Percentiles rank a stretch among this genome's conserved stretches.
Conservation (phyloP, 2,329 filamentous ascomycete genomes). For the Aspergillus proliferans region DNA sequence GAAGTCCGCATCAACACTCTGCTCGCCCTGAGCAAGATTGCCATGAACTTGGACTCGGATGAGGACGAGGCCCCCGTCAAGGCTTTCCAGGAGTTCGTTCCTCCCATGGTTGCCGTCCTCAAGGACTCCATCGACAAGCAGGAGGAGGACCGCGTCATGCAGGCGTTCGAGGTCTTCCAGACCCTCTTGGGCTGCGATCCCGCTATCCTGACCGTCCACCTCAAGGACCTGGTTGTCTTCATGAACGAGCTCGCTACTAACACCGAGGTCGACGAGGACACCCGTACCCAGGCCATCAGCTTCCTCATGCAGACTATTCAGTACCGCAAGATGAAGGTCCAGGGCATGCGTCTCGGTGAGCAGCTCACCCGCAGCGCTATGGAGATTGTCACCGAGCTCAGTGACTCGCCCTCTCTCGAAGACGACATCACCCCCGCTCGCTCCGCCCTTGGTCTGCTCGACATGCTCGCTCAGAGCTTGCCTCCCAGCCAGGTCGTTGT, state of each 20-base stretch:
- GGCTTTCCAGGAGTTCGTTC: slow-evolving; percentile 72
- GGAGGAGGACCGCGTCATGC: slow-evolving; percentile 82
- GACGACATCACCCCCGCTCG: slow-evolving; percentile 81
- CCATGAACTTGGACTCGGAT: slow-evolving; percentile 81
- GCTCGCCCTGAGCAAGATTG: slow-evolving; percentile 78
- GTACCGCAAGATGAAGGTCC: slow-evolving; percentile 92
- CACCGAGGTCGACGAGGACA: slow-evolving; percentile 72
- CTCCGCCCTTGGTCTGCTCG: slow-evolving; percentile 78
- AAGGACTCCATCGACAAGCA: slow-evolving; percentile 72
- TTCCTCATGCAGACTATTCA: slow-evolving; percentile 90
- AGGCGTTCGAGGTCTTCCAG: slow-evolving; percentile 95
- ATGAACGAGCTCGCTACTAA: slow-evolving; percentile 84
- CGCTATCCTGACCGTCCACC: slow-evolving; percentile 73
- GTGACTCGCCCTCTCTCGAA: slow-evolving; percentile 60
- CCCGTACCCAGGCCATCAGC: slow-evolving; percentile 79
- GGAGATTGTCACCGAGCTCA: slow-evolving; percentile 83
- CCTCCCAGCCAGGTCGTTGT: slow-evolving; percentile 92
- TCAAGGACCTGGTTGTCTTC: slow-evolving; percentile 84
- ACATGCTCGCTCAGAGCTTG: slow-evolving; percentile 79
- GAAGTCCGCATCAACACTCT: slow-evolving; percentile 94
- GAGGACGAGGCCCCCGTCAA: slow-evolving; percentile 69
- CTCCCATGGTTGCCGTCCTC: slow-evolving; percentile 81
- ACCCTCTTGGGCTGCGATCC: slow-evolving; percentile 87
- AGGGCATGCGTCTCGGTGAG: slow-evolving; percentile 79
- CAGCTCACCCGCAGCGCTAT: slow-evolving; percentile 82